Conservation (phyloP, 2,329 filamentous ascomycete species). For the Colletotrichum musicola region DNA sequence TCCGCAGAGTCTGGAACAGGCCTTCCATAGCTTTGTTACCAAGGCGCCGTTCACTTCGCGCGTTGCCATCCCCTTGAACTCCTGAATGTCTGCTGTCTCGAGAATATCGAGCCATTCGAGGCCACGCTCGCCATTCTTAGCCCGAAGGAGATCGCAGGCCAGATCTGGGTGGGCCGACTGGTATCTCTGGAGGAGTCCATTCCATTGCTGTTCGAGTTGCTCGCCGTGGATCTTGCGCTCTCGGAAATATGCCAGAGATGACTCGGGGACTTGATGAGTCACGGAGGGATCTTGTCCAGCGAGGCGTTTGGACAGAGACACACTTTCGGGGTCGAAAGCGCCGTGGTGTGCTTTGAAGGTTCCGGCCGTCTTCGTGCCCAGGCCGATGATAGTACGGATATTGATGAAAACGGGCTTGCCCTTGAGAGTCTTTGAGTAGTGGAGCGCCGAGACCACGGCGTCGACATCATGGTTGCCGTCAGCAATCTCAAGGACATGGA, state of each 20-base stretch:
- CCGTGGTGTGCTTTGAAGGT: slow-evolving; percentile 69
- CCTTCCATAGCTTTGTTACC: slow-evolving; percentile 42
- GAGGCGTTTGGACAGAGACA: slow-evolving; percentile 49
- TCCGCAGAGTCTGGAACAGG: slow-evolving; percentile 40
- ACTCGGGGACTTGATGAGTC: slow-evolving; percentile 28
- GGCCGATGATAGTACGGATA: slow-evolving; percentile 66
- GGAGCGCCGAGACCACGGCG: slow-evolving; percentile 59
- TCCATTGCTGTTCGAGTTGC: slow-evolving; percentile 60
- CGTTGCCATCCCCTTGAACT: slow-evolving; percentile 41
- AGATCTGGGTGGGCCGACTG: slow-evolving; percentile 59
- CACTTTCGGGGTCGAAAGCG: slow-evolving; percentile 59
- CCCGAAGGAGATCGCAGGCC: slow-evolving; percentile 58
- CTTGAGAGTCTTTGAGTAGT: slow-evolving; percentile 43
- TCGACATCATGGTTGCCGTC: slow-evolving; percentile 63
- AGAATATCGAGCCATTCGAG: slow-evolving; percentile 38
- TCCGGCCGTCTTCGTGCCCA: slow-evolving; percentile 60
- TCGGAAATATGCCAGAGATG: slow-evolving; percentile 60
- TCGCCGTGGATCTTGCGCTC: slow-evolving; percentile 51
- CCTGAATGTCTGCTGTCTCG: slow-evolving; percentile 20
- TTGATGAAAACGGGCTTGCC: slow-evolving; percentile 70
- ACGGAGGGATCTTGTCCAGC: slow-evolving; percentile 3
- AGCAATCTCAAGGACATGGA: slow-evolving; percentile 63
- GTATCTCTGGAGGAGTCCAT: slow-evolving; percentile 56
- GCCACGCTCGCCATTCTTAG: slow-evolving; percentile 55
- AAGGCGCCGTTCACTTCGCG: slow-evolving; percentile 55